Percentiles rank a stretch among this genome's conserved stretches.
Evolutionary conservation across 148 eudicot genomes (phyloP).

Genomic region (Chenopodium berlandieri): DNA sequence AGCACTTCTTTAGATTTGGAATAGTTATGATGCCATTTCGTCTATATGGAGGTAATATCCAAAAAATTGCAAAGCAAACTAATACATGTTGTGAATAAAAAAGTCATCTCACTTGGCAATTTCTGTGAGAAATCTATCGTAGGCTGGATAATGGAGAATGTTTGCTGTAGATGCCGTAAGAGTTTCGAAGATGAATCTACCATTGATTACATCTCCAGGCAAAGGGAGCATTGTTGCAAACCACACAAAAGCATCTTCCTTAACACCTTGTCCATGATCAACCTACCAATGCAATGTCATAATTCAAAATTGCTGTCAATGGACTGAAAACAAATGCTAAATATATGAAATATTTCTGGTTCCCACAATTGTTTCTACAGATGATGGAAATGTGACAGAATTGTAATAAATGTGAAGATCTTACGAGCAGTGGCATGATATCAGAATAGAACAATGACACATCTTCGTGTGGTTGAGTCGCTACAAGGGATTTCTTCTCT

Average conservation of each 20-base stretch:
- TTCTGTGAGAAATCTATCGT: conserved; percentile 74
- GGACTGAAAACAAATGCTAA: neutral
- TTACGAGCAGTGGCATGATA: conserved; percentile 93
- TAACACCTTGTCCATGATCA: conserved; percentile 61
- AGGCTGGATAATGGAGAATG: conserved; percentile 78
- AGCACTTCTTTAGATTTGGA: neutral
- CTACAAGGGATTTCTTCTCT: conserved; percentile 43
- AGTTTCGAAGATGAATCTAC: conserved; percentile 79
- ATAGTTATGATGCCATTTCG: neutral
- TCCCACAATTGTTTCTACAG: neutral
- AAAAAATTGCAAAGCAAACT: neutral
- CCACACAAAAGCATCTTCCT: conserved; percentile 88
- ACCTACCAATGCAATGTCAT: conserved; percentile 47
- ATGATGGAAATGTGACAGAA: neutral
- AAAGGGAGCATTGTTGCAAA: conserved; percentile 69
- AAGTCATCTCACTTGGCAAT: conserved; percentile 54
- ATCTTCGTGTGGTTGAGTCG: conserved; percentile 57
- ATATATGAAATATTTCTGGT: neutral
- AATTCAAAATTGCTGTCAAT: neutral
- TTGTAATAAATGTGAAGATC: neutral
- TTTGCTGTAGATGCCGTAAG: conserved; percentile 72
- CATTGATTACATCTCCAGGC: conserved; percentile 64
- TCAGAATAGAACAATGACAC: conserved; percentile 81
- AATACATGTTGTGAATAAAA: neutral
- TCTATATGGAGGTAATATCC: neutral